Evolutionary conservation across 2,329 filamentous ascomycete species (phyloP).

Genomic region (Colletotrichum paranaense): DNA sequence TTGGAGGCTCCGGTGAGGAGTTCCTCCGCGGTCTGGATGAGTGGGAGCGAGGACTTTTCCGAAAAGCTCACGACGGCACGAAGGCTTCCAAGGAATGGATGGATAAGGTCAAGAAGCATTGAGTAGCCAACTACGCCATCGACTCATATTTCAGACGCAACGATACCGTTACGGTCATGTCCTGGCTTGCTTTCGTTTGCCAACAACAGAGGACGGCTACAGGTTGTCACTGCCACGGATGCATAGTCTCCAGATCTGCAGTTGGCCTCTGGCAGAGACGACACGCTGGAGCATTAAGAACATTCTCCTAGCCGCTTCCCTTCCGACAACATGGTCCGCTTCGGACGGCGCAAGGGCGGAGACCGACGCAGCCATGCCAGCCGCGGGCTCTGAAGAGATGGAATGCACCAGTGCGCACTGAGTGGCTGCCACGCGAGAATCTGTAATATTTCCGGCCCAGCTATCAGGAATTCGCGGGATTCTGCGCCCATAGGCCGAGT

Average conservation of each 20-base stretch:
- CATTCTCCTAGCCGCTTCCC: background rate
- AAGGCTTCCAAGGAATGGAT: conserved; percentile 79
- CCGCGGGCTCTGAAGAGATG: background rate
- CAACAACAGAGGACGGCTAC: background rate
- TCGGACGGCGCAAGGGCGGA: background rate
- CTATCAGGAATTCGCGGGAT: background rate
- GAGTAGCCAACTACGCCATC: conserved; percentile 34
- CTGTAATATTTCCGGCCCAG: background rate
- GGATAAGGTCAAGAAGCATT: conserved; percentile 61
- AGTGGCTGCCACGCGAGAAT: background rate
- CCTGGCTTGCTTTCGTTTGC: background rate
- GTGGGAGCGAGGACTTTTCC: conserved; percentile 83
- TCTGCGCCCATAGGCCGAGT: background rate
- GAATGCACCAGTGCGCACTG: no score
- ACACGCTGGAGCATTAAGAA: background rate
- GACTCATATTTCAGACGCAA: background rate
- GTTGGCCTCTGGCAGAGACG: background rate
- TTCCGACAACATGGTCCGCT: background rate
- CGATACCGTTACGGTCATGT: background rate
- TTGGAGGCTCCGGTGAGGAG: conserved; percentile 76
- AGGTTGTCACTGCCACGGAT: background rate
- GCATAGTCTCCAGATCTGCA: background rate
- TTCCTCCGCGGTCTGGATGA: conserved; percentile 92
- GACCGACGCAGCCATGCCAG: background rate
- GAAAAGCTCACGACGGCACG: conserved; percentile 78